Base-by-base conservation (phyloP, 352 stramenopile genomes). In the Sclerospora graminicola region DNA sequence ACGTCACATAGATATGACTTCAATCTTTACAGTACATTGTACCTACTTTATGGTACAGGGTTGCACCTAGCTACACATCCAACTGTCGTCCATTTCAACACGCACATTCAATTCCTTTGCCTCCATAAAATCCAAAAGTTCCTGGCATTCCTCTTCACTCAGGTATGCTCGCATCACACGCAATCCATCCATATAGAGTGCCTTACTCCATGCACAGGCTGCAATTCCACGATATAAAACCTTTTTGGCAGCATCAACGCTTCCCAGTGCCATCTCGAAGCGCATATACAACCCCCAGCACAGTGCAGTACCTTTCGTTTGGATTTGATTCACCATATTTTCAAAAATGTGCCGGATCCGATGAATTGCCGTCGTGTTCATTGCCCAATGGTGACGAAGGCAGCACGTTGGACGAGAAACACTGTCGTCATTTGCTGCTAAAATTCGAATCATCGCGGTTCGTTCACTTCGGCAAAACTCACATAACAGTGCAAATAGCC, bases 201-300 rank as follows among this genome's bases (percentile, higher is more conserved):
- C 51, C 36, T 90, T 92, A 46, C 78, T 89, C 81, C 81, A 92
- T 24, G 78, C 69, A 48, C 73, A 86, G 4, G 63, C 70, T 18
- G 64, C 63, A 38, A 92, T 50, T 14, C 62, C 78, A 26, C 81
- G 77, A 24, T 90, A 89, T 33, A 89, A 70, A 3, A 90, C 59
- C 29, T 82, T 84, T 24, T 69, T 78, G 13, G 78, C 75, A 7
- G 54, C 56, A 28, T 87, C 71, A 8, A 90, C 58, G 42, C 81
- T 80, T 4, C 81, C 81, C 10, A 83, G 41, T 0, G 66, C 68
- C 13, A 90, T 41, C 48, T 90, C 81, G 43, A 90, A 92, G 41
- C 63, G 78, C 31, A 92, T 36, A 32, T 84, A 89, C 21, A 92
- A 54, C 2, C 74, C 62, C 81, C 81, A 92, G 4, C 54, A 64